phyloP scores from a whole-genome alignment of 2,329 filamentous ascomycete species.

The Stromatinia cepivora region DNA sequence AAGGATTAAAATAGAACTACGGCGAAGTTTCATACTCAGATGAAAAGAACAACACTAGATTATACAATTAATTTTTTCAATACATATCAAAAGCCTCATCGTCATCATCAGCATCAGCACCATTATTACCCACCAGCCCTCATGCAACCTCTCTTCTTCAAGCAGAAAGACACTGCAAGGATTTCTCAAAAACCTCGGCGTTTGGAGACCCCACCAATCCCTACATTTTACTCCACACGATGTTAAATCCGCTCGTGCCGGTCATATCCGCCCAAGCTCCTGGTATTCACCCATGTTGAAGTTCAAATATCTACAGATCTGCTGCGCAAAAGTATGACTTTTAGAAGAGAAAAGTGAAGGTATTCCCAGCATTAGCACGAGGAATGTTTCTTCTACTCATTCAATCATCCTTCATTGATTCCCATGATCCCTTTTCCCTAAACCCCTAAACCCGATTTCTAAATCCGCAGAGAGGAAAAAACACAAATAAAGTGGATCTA shows the following conservation, averaged over 20 bases:
- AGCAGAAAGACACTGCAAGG: background rate
- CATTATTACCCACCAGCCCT: background rate
- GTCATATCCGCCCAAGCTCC: slow-evolving; percentile 7
- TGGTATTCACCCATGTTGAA: background rate
- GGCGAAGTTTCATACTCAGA: background rate
- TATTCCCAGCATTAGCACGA: background rate
- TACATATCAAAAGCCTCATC: background rate
- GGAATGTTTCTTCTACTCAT: background rate
- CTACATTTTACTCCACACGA: slow-evolving; percentile 8
- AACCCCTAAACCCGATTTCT: background rate
- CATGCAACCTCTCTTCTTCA: background rate
- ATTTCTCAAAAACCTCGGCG: slow-evolving; percentile 5
- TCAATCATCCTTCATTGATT: too few relatives aligned
- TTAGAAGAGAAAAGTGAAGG: background rate
- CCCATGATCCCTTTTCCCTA: background rate
- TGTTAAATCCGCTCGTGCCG: slow-evolving; percentile 11
- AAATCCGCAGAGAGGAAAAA: background rate
- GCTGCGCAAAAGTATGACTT: background rate
- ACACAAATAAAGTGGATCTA: slow-evolving; percentile 7
- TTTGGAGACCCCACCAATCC: slow-evolving; percentile 14
- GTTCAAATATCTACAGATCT: background rate
- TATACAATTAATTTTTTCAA: background rate
- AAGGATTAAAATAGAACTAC: slow-evolving; percentile 8
- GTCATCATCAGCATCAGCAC: background rate
- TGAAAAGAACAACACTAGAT: background rate